Evolutionary conservation across 441 rosid genomes (phyloP).

Genomic region (Cnidoscolus chayamansa): DNA sequence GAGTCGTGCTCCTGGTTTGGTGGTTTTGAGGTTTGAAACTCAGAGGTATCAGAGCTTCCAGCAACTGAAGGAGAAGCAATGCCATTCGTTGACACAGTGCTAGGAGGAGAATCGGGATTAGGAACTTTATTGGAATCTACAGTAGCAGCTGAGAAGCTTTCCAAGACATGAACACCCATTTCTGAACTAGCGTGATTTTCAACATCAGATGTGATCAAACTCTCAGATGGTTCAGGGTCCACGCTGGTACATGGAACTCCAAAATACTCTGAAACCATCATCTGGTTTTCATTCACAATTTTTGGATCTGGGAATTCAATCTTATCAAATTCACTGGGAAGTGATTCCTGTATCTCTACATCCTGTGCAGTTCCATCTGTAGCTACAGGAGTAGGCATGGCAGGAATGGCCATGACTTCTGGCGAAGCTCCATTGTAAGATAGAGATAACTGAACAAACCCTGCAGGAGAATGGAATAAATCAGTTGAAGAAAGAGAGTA

Average conservation of each 20-base stretch:
- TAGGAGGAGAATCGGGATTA: slow-evolving; percentile 77
- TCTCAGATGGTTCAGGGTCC: slow-evolving; percentile 65
- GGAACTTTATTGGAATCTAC: slow-evolving; percentile 45
- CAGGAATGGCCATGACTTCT: slow-evolving; percentile 71
- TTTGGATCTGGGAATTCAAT: slow-evolving; percentile 98
- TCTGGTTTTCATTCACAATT: slow-evolving; percentile 77
- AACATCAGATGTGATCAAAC: slow-evolving; percentile 53
- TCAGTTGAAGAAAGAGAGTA: slow-evolving; percentile 96
- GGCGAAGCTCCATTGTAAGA: slow-evolving; percentile 81
- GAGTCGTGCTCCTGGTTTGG: slow-evolving; percentile 48
- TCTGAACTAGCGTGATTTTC: slow-evolving; percentile 52
- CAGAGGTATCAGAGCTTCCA: slow-evolving; percentile 57
- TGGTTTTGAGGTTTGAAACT: slow-evolving; percentile 46
- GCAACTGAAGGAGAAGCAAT: slow-evolving; percentile 60
- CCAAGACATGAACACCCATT: slow-evolving; percentile 38
- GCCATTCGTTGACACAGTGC: slow-evolving; percentile 68
- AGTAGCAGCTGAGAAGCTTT: slow-evolving; percentile 45
- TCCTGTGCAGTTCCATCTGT: slow-evolving; percentile 41
- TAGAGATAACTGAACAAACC: slow-evolving; percentile 82
- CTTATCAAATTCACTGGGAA: slow-evolving; percentile 59
- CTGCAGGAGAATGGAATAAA: slow-evolving; percentile 93
- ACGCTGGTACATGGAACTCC: slow-evolving; percentile 51
- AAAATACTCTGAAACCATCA: slow-evolving; percentile 93
- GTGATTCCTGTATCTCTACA: slow-evolving; percentile 44
- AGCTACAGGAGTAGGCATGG: slow-evolving; percentile 39